Evolutionary conservation across 2,329 filamentous ascomycete genomes (phyloP).

Genomic region (Myriosclerotinia duriaeana): DNA sequence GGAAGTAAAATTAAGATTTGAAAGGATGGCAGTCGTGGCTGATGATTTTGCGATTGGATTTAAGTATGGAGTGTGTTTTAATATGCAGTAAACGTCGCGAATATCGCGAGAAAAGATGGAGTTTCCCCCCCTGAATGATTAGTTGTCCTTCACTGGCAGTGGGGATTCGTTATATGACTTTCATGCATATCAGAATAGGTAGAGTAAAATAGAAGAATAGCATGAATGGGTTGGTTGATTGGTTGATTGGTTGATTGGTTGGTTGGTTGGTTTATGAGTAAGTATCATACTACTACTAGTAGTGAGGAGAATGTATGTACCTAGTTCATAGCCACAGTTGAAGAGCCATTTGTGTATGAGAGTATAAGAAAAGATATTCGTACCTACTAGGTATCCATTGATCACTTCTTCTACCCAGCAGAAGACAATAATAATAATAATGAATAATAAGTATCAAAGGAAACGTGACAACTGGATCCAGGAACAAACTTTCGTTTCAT

Average conservation of each 20-base stretch:
- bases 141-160: slow-evolving; percentile 18
- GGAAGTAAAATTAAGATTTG: slow-evolving; percentile 13
- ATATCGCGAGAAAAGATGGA: slow-evolving; percentile 20
- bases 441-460: too few relatives aligned
- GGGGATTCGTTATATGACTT: background rate
- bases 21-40: slow-evolving; percentile 17
- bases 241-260: background rate
- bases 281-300: too few relatives aligned
- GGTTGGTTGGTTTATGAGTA: background rate
- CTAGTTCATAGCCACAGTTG: background rate
- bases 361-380: background rate
- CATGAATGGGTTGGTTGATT: too few relatives aligned
- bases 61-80: slow-evolving; percentile 8
- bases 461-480: slow-evolving; percentile 12
- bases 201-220: background rate
- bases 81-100: slow-evolving; percentile 19
- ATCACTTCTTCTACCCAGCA: slow-evolving; percentile 1
- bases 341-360: background rate
- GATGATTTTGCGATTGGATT: slow-evolving; percentile 19
- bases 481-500: slow-evolving; percentile 10
- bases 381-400: too few relatives aligned
- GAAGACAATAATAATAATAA: background rate
- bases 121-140: slow-evolving; percentile 13
- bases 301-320: too few relatives aligned
- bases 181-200: background rate